Conservation (phyloP, 306 rosid genomes). For the Rosa lucieae region DNA sequence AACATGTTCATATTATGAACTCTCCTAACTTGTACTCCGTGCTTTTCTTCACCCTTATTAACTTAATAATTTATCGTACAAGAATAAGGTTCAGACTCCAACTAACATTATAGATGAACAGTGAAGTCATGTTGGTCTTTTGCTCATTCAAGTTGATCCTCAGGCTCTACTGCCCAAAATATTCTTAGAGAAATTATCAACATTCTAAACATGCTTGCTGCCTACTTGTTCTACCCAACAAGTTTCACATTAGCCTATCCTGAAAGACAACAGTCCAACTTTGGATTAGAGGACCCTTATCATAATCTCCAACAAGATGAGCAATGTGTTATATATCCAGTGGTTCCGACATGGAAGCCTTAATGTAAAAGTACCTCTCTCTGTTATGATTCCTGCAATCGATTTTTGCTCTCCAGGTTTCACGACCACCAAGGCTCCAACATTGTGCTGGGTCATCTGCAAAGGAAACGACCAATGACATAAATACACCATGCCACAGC, state of each 20-base stretch:
- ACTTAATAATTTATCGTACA: background rate
- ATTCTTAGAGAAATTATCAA: background rate
- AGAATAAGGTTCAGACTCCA: background rate
- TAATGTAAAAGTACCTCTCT: constrained; percentile 60
- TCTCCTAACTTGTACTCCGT: background rate
- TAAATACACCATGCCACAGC: constrained; percentile 13
- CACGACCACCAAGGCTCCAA: constrained; percentile 96
- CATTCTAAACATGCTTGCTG: background rate
- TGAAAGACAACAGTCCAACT: background rate
- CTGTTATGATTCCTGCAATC: constrained; percentile 92
- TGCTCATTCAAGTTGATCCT: background rate
- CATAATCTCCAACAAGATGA: background rate
- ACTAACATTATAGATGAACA: background rate
- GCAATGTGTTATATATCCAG: background rate
- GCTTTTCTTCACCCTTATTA: constrained; percentile 1
- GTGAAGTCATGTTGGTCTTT: background rate
- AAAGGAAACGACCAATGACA: constrained; percentile 16
- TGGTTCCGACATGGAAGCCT: background rate
- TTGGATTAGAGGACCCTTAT: background rate
- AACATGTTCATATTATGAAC: background rate
- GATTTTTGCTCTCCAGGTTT: constrained; percentile 71
- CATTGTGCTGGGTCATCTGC: constrained; percentile 98
- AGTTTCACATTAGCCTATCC: background rate
- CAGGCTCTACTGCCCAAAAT: background rate
- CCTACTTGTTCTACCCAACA: background rate